Percentiles rank a stretch among this genome's conserved stretches.
phyloP scores from a whole-genome alignment of 2,329 filamentous ascomycete species.

The Ramularia collo-cygni region DNA sequence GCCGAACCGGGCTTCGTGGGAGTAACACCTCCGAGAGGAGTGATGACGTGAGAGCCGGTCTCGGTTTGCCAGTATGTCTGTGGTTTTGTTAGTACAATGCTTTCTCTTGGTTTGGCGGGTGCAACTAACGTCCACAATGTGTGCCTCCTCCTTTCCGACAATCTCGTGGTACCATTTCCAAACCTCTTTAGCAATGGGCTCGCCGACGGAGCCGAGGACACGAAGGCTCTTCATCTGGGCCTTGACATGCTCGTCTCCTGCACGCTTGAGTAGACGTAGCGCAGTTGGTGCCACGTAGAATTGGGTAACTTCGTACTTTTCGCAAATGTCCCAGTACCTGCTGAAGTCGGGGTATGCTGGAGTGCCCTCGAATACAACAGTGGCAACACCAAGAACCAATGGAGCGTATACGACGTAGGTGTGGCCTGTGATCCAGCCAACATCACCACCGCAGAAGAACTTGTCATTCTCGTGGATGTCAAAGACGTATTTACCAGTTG shows the following conservation, averaged over 20 bases:
- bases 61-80: constrained; percentile 99
- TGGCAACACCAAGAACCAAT: constrained; percentile 83
- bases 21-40: constrained; percentile 84
- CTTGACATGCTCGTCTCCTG: constrained; percentile 86
- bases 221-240: constrained; percentile 82
- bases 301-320: constrained; percentile 89
- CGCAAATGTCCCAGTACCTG: constrained; percentile 97
- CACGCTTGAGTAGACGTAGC: constrained; percentile 86
- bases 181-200: constrained; percentile 94
- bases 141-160: constrained; percentile 87
- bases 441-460: constrained; percentile 97
- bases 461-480: constrained; percentile 90
- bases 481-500: constrained; percentile 97
- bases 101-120: too few species aligned
- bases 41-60: constrained; percentile 93
- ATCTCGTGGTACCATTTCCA: constrained; percentile 99
- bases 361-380: constrained; percentile 95
- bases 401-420: constrained; percentile 98
- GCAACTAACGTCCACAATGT: constrained; percentile 86
- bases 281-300: constrained; percentile 98
- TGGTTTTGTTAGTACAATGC: constrained; percentile 17
- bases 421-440: constrained; percentile 98
- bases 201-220: constrained; percentile 88
- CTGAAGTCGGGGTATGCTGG: constrained; percentile 97
- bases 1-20: constrained; percentile 96